phyloP scores from a whole-genome alignment of 768 basidiomycete species.

The Suillus paluster region DNA sequence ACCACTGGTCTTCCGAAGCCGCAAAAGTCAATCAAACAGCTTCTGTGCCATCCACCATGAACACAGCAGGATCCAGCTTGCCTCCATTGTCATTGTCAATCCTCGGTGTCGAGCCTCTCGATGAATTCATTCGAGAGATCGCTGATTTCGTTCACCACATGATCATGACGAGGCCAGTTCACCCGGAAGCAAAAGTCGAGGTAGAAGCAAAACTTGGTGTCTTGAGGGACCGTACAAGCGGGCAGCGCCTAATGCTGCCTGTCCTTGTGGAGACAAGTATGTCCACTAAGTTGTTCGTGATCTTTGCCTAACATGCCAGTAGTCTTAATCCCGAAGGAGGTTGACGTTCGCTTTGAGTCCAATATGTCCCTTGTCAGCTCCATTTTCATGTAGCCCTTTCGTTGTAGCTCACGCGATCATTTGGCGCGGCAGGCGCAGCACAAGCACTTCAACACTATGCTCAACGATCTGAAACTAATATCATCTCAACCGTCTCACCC shows the following conservation, averaged over 20 bases:
- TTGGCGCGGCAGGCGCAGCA: slow-evolving; percentile 72
- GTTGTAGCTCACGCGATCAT: slow-evolving; percentile 18
- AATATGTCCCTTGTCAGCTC: slow-evolving; percentile 85
- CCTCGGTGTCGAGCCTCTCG: slow-evolving; percentile 86
- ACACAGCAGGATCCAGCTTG: slow-evolving; percentile 34
- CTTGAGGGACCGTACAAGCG: slow-evolving; percentile 59
- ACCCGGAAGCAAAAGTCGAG: slow-evolving; percentile 61
- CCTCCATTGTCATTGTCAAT: slow-evolving; percentile 80
- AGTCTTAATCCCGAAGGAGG: slow-evolving; percentile 71
- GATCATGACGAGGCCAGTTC: slow-evolving; percentile 59
- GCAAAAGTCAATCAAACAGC: slow-evolving; percentile 25
- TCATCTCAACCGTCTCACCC: slow-evolving; percentile 56
- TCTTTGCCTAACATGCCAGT: slow-evolving; percentile 14
- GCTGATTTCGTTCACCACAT: slow-evolving; percentile 87
- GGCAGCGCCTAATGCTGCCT: slow-evolving; percentile 67
- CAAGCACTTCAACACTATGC: slow-evolving; percentile 79
- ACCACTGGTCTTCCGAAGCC: slow-evolving; percentile 34
- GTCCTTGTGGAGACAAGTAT: slow-evolving; percentile 85
- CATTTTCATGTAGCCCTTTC: slow-evolving; percentile 11
- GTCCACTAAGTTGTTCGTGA: slow-evolving; percentile 31
- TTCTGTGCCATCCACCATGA: slow-evolving; percentile 25
- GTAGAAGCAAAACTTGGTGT: slow-evolving; percentile 92
- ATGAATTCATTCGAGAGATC: slow-evolving; percentile 91
- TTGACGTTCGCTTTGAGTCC: slow-evolving; percentile 82
- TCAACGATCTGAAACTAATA: slow-evolving; percentile 78